Percentiles rank a stretch among this genome's conserved stretches.
Conservation (phyloP, 306 rosid species). For the Cucurbita ficifolia region DNA sequence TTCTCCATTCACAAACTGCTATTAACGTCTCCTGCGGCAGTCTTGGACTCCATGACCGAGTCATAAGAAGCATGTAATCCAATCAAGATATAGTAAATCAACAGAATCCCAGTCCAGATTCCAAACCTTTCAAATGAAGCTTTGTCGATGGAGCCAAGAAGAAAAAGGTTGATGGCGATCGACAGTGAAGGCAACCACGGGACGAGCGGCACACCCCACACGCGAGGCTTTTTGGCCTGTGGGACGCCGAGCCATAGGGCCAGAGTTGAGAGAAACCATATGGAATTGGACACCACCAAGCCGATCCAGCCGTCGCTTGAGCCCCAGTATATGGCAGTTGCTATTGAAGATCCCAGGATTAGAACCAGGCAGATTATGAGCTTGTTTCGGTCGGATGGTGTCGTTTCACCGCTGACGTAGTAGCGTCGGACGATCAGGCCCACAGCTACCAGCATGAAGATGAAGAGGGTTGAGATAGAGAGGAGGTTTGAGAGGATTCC, state of each 20-base stretch:
- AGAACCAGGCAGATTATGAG: slow-evolving; percentile 21
- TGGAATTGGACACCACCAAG: slow-evolving; percentile 16
- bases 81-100: slow-evolving; percentile 35
- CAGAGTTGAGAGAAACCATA: slow-evolving; percentile 41
- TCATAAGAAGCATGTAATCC: slow-evolving; percentile 61
- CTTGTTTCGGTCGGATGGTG: slow-evolving; percentile 16
- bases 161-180: slow-evolving; percentile 53
- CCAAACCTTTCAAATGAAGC: slow-evolving; percentile 45
- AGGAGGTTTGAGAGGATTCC: slow-evolving; percentile 36
- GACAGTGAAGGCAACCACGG: slow-evolving; percentile 69
- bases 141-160: slow-evolving; percentile 59
- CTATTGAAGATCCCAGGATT: slow-evolving; percentile 35
- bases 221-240: slow-evolving; percentile 36
- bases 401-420: slow-evolving; percentile 35
- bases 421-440: slow-evolving; percentile 61
- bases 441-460: slow-evolving; percentile 65
- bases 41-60: slow-evolving; percentile 26
- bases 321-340: slow-evolving; percentile 30
- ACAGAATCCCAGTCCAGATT: slow-evolving; percentile 25
- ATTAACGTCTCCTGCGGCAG: too few relatives aligned
- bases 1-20: too few relatives aligned
- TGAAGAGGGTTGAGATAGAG: slow-evolving; percentile 59
- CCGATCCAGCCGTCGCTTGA: slow-evolving; percentile 29
- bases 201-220: slow-evolving; percentile 73
- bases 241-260: slow-evolving; percentile 48